Base-by-base conservation (phyloP, 2,329 filamentous ascomycete species). In the Aspergillus calidoustus region DNA sequence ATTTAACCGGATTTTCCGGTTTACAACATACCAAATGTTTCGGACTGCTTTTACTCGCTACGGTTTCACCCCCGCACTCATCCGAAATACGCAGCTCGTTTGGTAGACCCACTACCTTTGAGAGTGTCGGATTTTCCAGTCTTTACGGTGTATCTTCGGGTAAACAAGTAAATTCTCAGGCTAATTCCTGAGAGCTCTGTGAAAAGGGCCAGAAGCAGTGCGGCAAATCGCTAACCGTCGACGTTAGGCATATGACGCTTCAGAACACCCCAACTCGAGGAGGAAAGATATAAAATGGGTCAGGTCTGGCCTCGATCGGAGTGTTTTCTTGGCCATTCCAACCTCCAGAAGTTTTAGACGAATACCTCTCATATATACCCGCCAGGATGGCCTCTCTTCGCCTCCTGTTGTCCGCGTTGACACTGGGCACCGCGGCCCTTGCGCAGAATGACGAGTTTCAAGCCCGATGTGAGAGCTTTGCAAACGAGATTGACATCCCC, bases 391-490 rank as follows among this genome's bases (percentile, higher is more conserved):
- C 52, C 25, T 53, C 57, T 31, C 31, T 65, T 23, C 60, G 51
- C 30, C 38, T 66, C 22, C 17, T 54, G 23, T 51, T 70, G 8
- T 52, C 65, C 13, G 44, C 69, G 1, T 53, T 74, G 13, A 61
- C 64, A 6, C 46, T 71, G 49, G 66, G 67, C 49, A 69, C 68
- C 4, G 41, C 65, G 15, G 66, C 52, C 19, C 31, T 69, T 7
- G 71, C 71, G 15, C 66, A 59, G 17, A 66, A 69, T 22, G 69
- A 73, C 62, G 30, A 61, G 5, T 74, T 74, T 19, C 63, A 71
- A 22, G 57, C 61, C 4, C 69, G 69, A 53, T 74, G 72, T 57
- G 17, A 62, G 13, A 59, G 60, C 11, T 74, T 74, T 30, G 66
- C 56, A n/a, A 47, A 66, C 49, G 67, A 67, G 34, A 71, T 74